Evolutionary conservation across 2,329 filamentous ascomycete species (phyloP).

Genomic region (Chaetomium olivaceum): DNA sequence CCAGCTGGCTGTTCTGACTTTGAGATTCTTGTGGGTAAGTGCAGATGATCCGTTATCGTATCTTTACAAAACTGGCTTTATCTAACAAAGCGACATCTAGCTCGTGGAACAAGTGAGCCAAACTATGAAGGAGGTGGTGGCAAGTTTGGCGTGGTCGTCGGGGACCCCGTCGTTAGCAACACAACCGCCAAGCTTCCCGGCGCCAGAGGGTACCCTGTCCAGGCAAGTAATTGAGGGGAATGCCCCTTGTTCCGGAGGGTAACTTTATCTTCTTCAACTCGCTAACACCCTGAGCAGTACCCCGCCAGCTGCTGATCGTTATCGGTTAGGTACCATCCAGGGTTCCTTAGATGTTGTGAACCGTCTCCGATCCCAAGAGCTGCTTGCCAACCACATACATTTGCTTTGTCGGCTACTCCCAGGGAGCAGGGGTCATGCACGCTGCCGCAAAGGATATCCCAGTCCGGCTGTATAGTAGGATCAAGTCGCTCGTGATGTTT

Average conservation of each 20-base stretch:
- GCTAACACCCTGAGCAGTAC: constrained; percentile 1
- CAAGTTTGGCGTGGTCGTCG: constrained; percentile 13
- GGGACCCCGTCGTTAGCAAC: constrained; percentile 17
- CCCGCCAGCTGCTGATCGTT: constrained; percentile 7
- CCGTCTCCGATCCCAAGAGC: neutral
- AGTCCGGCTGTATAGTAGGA: neutral
- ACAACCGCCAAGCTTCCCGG: constrained; percentile 7
- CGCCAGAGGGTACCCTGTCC: constrained; percentile 11
- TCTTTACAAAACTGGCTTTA: neutral
- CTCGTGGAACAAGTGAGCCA: constrained; percentile 15
- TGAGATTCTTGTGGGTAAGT: constrained; percentile 14
- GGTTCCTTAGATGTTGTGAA: constrained; percentile 5
- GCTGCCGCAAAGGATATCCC: constrained; percentile 10
- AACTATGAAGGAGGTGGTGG: constrained; percentile 5
- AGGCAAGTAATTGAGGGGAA: neutral
- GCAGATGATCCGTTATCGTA: neutral
- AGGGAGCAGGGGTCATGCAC: constrained; percentile 14
- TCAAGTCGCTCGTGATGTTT: constrained; percentile 15
- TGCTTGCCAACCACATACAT: constrained; percentile 8
- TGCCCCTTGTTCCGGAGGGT: neutral
- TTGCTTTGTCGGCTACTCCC: constrained; percentile 10
- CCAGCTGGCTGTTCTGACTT: constrained; percentile 7
- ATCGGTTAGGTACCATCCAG: neutral
- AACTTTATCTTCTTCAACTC: neutral
- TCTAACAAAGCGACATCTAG: neutral